Evolutionary conservation across 75 land plant species (phyloP).

Genomic region (Sequoia sempervirens): DNA sequence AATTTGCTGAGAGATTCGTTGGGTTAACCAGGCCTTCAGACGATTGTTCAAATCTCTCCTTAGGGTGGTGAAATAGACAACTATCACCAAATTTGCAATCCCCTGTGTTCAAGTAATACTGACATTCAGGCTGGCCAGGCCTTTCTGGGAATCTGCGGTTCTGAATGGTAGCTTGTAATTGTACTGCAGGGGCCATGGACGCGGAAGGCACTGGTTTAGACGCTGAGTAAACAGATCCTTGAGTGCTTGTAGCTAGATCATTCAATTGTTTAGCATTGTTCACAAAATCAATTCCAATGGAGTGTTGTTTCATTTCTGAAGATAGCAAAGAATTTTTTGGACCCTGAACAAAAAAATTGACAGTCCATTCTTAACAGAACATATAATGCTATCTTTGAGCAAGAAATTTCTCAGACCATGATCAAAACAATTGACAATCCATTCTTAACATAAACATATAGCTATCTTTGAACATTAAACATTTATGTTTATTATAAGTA

Average conservation of each 20-base stretch:
- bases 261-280: not conserved
- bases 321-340: not conserved
- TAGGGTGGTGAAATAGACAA: conserved; percentile 61
- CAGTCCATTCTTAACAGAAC: not conserved
- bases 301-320: not conserved
- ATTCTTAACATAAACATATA: not conserved
- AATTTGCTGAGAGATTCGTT: conserved; percentile 38
- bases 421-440: not conserved
- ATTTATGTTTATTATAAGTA: not conserved
- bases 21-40: conserved; percentile 28
- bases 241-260: not conserved
- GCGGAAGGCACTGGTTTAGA: conserved; percentile 11
- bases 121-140: conserved; percentile 46
- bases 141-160: conserved; percentile 46
- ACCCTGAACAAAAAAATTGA: not conserved
- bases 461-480: not conserved
- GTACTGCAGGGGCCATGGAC: not conserved
- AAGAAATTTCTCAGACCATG: not conserved
- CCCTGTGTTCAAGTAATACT: conserved; percentile 51
- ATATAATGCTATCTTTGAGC: not conserved
- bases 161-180: conserved; percentile 15
- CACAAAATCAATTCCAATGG: not conserved
- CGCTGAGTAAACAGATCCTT: conserved; percentile 2
- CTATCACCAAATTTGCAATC: conserved; percentile 32
- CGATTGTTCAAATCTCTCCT: conserved; percentile 13